phyloP scores from a whole-genome alignment of 768 basidiomycete species.

The Boletus huronensis region DNA sequence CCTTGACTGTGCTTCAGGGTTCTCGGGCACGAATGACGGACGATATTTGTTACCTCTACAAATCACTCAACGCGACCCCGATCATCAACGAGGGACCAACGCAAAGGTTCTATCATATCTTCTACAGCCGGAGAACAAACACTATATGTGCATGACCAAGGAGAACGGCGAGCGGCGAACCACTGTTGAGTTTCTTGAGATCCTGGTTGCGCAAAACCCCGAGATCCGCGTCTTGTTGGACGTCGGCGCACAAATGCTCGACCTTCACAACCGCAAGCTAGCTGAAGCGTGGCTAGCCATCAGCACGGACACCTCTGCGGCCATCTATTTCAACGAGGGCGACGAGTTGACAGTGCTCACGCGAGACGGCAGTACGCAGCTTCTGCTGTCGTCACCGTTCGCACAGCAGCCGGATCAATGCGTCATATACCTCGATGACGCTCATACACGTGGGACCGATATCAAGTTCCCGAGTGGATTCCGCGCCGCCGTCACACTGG shows the following conservation, averaged over 20 bases:
- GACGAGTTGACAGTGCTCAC: slow-evolving; percentile 3
- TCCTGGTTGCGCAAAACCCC: slow-evolving; percentile 32
- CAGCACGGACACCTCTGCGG: slow-evolving; percentile 32
- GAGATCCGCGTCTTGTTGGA: slow-evolving; percentile 46
- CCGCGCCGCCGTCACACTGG: slow-evolving; percentile 28
- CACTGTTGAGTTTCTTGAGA: slow-evolving; percentile 26
- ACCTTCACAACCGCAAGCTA: slow-evolving; percentile 40
- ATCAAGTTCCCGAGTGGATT: slow-evolving; percentile 43
- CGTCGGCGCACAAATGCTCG: slow-evolving; percentile 55
- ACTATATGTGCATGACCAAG: slow-evolving; percentile 25
- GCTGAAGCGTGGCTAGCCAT: slow-evolving; percentile 22
- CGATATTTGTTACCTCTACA: slow-evolving; percentile 22
- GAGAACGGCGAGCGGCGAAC: slow-evolving; percentile 4
- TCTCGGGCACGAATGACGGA: slow-evolving; percentile 56
- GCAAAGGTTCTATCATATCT: slow-evolving; percentile 35
- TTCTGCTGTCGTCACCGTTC: not conserved
- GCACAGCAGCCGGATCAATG: slow-evolving; percentile 38
- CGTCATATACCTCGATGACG: slow-evolving; percentile 51
- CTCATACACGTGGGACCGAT: slow-evolving; percentile 48
- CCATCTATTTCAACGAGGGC: slow-evolving; percentile 38
- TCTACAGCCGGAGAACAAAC: slow-evolving; percentile 36
- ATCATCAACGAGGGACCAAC: slow-evolving; percentile 26
- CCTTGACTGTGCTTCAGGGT: slow-evolving; percentile 15
- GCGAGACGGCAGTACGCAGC: not conserved
- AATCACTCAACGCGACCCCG: slow-evolving; percentile 29